A percentile compares a stretch with the other conserved stretches of the same genome.
phyloP scores from a whole-genome alignment of 352 stramenopile genomes.

The Pythium folliculosum region DNA sequence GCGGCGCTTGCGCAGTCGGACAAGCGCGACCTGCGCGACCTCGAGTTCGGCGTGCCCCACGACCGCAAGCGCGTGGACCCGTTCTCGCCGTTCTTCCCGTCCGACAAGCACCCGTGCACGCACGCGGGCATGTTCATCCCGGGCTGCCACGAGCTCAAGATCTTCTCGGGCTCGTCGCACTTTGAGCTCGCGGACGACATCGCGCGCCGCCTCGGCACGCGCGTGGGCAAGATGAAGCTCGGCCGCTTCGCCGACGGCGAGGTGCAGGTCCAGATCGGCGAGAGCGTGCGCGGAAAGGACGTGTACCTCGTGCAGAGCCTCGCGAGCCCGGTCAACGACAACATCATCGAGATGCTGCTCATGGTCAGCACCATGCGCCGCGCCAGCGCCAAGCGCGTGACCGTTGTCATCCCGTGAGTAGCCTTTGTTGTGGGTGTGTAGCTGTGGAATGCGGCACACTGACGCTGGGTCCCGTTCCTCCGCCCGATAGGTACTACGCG shows the following conservation, averaged over 20 bases:
- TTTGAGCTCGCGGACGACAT: slow-evolving; percentile 91
- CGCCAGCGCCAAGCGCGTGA: slow-evolving; percentile 93
- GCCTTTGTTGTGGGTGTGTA: not conserved
- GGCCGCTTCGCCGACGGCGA: slow-evolving; percentile 92
- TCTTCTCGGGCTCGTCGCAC: slow-evolving; percentile 92
- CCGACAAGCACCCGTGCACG: slow-evolving; percentile 90
- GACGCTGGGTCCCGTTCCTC: not conserved
- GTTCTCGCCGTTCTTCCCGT: slow-evolving; percentile 89
- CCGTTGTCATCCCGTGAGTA: slow-evolving; percentile 90
- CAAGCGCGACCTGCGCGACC: slow-evolving; percentile 80
- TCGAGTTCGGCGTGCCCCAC: slow-evolving; percentile 84
- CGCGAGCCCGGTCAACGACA: slow-evolving; percentile 92
- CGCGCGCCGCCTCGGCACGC: slow-evolving; percentile 81
- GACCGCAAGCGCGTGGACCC: slow-evolving; percentile 89
- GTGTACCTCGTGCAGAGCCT: slow-evolving; percentile 95
- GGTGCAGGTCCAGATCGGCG: slow-evolving; percentile 91
- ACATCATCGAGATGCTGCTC: slow-evolving; percentile 94
- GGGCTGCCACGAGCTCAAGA: slow-evolving; percentile 92
- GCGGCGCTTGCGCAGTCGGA: slow-evolving; percentile 47
- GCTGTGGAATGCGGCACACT: not conserved
- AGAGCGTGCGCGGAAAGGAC: slow-evolving; percentile 93
- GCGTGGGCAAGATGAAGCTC: slow-evolving; percentile 88
- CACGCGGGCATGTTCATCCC: slow-evolving; percentile 91
- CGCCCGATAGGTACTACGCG: slow-evolving; percentile 76
- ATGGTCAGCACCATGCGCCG: slow-evolving; percentile 94